Evolutionary conservation across 306 rosid species (phyloP), one percentile per base, ranked within the genome.

Genomic region (Cucumis sativus): DNA sequence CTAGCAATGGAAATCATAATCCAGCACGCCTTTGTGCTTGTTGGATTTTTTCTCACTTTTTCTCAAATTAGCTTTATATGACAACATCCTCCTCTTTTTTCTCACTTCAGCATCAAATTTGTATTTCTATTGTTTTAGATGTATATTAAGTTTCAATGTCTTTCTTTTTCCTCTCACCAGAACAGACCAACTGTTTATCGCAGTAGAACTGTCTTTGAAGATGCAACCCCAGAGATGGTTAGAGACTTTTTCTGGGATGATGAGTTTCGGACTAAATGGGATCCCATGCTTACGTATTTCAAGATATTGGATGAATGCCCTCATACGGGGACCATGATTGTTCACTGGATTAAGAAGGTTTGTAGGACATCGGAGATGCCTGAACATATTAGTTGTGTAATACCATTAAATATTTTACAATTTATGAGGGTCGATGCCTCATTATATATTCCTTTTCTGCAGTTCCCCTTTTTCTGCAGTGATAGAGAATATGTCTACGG

Each of bases 241-340:
- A 89, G 98, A 85, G 99, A 96, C 85, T 96, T 96, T 86, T 96
- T 96, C 80, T 96, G 99, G 99, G 99, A 96, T 80, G 99, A 96
- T 84, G 98, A 96, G 79, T 92, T 91, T 79, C 96, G 99, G 74
- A 90, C 90, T 80, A 89, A 88, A 84, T 96, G 99, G 99, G 99
- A 96, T 87, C 83, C 91, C 21, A 96, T 96, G 99, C 97, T 96
- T 17, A 65, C 86, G 14, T 25, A 87, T 80, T 85, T 84, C 80
- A 86, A 92, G 84, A 88, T 91, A 70, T 86, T 96, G 92, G 92
- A 92, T 84, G 98, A 92, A 80, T 90, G 96, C 81, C 90, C 88
- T 52, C 75, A 82, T 75, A 85, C 96, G 47, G 99, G 98, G 80
- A 85, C 88, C 51, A 88, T 84, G 86, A 74, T 87, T 73, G 87